These are phyloP conservation scores for Drosera capensis DNA, from an alignment of 148 eudicot species.

Conservation along the genomic window DNA sequence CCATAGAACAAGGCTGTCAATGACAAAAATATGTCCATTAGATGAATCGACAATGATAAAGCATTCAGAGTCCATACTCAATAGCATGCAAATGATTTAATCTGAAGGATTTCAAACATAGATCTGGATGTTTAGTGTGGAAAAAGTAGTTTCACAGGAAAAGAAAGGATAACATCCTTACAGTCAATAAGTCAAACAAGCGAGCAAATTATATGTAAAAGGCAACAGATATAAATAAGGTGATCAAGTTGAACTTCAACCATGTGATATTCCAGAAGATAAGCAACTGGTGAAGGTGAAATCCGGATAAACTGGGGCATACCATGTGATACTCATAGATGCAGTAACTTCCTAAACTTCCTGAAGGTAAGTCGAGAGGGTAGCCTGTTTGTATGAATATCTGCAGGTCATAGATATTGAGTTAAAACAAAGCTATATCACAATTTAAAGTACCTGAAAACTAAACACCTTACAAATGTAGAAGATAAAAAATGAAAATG, in stretches of 20 bases:
- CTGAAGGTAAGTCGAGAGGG: constrained; percentile 95
- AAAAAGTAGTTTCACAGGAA: too few relatives aligned
- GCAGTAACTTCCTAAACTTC: constrained; percentile 97
- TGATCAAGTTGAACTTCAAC: neutral
- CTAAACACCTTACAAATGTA: neutral
- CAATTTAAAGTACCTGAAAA: neutral
- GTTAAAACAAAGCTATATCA: neutral
- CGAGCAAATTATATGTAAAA: neutral
- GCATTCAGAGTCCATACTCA: too few relatives aligned
- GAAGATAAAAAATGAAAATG: neutral
- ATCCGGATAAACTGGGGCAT: neutral
- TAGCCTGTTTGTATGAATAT: constrained; percentile 98
- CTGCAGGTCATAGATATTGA: constrained; percentile 26
- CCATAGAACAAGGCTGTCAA: constrained; percentile 95
- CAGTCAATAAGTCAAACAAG: neutral
- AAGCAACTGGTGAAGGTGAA: neutral
- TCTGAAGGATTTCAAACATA: too few relatives aligned
- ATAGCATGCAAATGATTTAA: too few relatives aligned
- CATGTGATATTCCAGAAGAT: neutral
- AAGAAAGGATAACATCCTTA: too few relatives aligned
- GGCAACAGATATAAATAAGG: neutral
- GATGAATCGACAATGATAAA: too few relatives aligned
- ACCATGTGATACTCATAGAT: constrained; percentile 61
- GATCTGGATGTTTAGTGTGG: too few relatives aligned
- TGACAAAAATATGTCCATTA: neutral